Percentiles rank a stretch among this genome's conserved stretches.
These are phyloP conservation scores for Globisporangium spiculum DNA, from an alignment of 352 stramenopile genomes.

Conservation along the genomic window DNA sequence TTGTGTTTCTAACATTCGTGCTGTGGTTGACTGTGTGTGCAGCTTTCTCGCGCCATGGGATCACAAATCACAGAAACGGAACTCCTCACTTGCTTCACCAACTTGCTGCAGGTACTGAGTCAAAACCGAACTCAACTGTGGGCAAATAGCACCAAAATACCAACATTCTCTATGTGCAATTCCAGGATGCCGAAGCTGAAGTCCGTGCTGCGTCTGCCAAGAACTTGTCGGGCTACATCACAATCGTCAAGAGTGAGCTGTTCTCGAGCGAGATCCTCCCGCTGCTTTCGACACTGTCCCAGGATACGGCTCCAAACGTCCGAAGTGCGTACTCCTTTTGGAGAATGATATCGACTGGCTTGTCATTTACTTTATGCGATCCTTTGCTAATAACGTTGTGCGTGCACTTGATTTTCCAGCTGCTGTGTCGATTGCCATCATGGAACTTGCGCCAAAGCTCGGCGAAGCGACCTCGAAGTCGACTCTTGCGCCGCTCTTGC, in stretches of 20 bases:
- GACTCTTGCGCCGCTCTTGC: slow-evolving; percentile 67
- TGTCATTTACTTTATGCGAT: neutral
- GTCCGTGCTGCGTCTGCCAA: slow-evolving; percentile 90
- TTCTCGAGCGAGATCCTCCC: slow-evolving; percentile 90
- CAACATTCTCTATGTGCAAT: neutral
- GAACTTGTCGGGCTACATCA: slow-evolving; percentile 92
- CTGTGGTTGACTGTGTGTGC: neutral
- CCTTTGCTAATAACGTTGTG: neutral
- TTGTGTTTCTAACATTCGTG: neutral
- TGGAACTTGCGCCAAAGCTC: slow-evolving; percentile 93
- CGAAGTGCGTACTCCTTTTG: slow-evolving; percentile 47
- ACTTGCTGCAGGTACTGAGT: slow-evolving; percentile 78
- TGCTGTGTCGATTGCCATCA: slow-evolving; percentile 81
- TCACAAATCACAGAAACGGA: slow-evolving; percentile 82
- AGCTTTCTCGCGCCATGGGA: slow-evolving; percentile 77
- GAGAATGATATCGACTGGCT: neutral
- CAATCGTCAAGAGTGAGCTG: slow-evolving; percentile 87
- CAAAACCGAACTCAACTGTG: neutral
- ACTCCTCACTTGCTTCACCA: slow-evolving; percentile 89
- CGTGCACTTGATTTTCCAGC: slow-evolving; percentile 30
- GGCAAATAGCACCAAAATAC: neutral
- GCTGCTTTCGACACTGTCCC: slow-evolving; percentile 86
- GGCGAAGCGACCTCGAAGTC: slow-evolving; percentile 89
- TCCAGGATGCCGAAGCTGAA: slow-evolving; percentile 89
- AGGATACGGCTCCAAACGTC: slow-evolving; percentile 90